A percentile compares a stretch with the other conserved stretches of the same genome.
Conservation (phyloP, 257 asterid genomes). For the Voacanga thouarsii region DNA sequence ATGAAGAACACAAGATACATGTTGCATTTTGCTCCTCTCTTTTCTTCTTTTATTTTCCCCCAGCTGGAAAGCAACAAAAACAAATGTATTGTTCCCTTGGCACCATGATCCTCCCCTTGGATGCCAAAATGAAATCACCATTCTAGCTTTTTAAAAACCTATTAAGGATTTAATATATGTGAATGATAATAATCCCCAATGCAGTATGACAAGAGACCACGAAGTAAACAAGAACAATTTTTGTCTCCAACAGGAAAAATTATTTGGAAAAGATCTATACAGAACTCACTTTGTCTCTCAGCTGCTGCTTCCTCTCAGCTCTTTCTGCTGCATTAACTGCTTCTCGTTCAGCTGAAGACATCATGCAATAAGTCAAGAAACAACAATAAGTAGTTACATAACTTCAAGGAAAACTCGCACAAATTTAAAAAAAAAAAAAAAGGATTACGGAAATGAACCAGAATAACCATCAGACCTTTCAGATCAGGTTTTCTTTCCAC, state of each 20-base stretch:
- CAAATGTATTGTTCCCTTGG: no score
- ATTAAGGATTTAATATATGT: not conserved
- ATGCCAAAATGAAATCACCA: not conserved
- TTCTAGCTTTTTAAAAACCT: not conserved
- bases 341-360: slow-evolving; percentile 78
- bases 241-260: no score
- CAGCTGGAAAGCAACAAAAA: no score
- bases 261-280: not conserved
- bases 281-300: slow-evolving; percentile 79
- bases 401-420: not conserved
- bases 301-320: slow-evolving; percentile 80
- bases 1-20: no score
- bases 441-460: not conserved
- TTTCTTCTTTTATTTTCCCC: no score
- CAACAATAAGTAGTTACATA: not conserved
- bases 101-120: no score
- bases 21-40: no score
- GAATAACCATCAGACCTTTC: slow-evolving; percentile 50
- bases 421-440: not conserved
- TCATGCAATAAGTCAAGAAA: not conserved
- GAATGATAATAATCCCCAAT: not conserved
- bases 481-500: slow-evolving; percentile 91
- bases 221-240: not conserved
- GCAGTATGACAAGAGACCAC: not conserved
- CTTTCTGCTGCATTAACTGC: slow-evolving; percentile 88